Evolutionary conservation across 352 stramenopile genomes (phyloP), one percentile per base, ranked within the genome.

Genomic region (Pythium volutum): DNA sequence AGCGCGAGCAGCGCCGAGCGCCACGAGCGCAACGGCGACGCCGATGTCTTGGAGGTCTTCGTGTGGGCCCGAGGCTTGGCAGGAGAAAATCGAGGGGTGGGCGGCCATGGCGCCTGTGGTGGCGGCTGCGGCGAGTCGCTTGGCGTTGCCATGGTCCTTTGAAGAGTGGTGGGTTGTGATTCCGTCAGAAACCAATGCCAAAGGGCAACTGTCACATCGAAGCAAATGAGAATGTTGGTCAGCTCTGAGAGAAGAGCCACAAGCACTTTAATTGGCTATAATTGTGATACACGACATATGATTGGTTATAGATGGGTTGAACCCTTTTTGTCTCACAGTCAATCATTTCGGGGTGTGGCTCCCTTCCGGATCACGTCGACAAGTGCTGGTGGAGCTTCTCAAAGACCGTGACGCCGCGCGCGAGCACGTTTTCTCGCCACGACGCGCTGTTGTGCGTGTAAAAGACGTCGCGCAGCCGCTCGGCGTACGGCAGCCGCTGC

Each of bases 401-500:
- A n/a, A 84, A 86, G n/a, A 87, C 73, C 9, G 64, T 55, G 47
- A 66, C 20, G 20, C 81, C 84, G 15, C 84, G 81, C 58, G 49
- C 41, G 25, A 90, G 51, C 27, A 93, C 74, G 9, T 73, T 69
- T n/a, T 57, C 54, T 59, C 89, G 90, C 84, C 84, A 93, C 3
- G 59, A 74, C 10, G 36, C 59, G 45, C 80, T 89, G 34, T 75
- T 66, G 60, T 94, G 79, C 20, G 89, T 59, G 62, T 94, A 94
- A 73, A 92, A 94, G 50, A 82, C 77, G 39, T 94, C 81, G 47
- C 81, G 80, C 15, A 91, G 69, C 27, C 76, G 75, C 59, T 91
- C 67, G 9, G 80, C 80, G 53, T 77, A 88, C 53, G 68, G 72
- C 46, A 92, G 68, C 7, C 78, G 76, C 12, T 61, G 70, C 22